These are phyloP conservation scores for Penicillium sumatraense DNA, from an alignment of 2,329 filamentous ascomycete genomes.

Conservation along the genomic window DNA sequence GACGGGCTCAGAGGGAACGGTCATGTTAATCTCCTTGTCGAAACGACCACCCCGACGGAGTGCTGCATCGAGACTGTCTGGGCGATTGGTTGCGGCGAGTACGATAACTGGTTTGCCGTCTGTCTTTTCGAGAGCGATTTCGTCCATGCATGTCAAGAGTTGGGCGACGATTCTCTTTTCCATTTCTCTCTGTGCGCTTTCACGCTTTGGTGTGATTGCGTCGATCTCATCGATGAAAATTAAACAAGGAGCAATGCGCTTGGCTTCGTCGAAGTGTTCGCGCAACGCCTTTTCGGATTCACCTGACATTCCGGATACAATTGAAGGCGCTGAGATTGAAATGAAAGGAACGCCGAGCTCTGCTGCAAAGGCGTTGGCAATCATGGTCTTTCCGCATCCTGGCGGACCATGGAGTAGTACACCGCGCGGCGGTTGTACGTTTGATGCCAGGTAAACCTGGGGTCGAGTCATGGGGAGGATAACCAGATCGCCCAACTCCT, in stretches of 20 bases:
- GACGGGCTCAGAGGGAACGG: conserved; percentile 78
- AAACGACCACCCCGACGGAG: conserved; percentile 76
- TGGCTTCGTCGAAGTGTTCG: conserved; percentile 86
- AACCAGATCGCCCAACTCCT: conserved; percentile 71
- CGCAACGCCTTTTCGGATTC: conserved; percentile 87
- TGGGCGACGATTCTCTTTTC: conserved; percentile 85
- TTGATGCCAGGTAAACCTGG: conserved; percentile 66
- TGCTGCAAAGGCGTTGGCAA: conserved; percentile 78
- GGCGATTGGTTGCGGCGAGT: conserved; percentile 86
- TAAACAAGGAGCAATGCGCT: conserved; percentile 81
- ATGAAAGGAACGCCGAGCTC: conserved; percentile 78
- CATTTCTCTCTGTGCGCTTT: conserved; percentile 84
- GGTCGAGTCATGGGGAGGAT: conserved; percentile 73
- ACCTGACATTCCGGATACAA: conserved; percentile 85
- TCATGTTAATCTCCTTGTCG: conserved; percentile 82
- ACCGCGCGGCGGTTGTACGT: conserved; percentile 72
- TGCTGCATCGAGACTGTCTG: conserved; percentile 82
- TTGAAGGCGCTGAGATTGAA: conserved; percentile 77
- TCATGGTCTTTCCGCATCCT: conserved; percentile 84
- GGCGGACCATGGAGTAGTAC: conserved; percentile 82
- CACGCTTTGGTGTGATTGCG: conserved; percentile 83
- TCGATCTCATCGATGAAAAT: conserved; percentile 94
- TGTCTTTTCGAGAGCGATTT: conserved; percentile 72
- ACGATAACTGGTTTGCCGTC: conserved; percentile 82
- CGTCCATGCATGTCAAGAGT: conserved; percentile 84